Base-by-base conservation (phyloP, 345 rosid species). In the Populus ilicifolia region DNA sequence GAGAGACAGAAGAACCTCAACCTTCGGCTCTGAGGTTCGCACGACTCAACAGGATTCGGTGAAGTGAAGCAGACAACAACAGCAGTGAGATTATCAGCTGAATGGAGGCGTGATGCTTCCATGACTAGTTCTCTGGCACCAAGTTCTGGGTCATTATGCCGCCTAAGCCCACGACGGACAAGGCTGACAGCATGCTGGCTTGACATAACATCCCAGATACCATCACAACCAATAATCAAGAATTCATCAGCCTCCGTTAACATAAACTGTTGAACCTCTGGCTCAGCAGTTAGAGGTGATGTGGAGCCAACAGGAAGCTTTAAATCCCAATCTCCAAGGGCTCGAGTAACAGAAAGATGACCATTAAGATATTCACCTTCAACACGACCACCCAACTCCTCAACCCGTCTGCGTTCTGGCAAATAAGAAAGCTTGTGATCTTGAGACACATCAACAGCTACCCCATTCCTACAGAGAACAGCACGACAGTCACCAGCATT, bases 401-500 rank as follows among this genome's bases (percentile, higher is more conserved):
- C 95, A 25, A 91, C 94, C 18, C 98, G 88, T 71, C 38, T 83
- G 69, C 88, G 87, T 72, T 94, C 98, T 5, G 97, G 93, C 38
- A 21, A 36, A 77, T 79, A 88, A 62, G 89, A 84, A 72, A 90
- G 95, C 76, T 79, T 87, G 83, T 94, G 98, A 80, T 91, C 98
- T 77, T 88, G 93, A 46, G 98, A 91, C 93, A 93, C 87, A 30
- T 90, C 90, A 68, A 91, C 72, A 0, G 97, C 98, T 61, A 59
- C 72, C 33, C 98, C 97, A 70, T 87, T 91, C 77, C 89, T 85
- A 66, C 97, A 92, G 10, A 93, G 84, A 71, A 92, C 98, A 9
- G 98, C 97, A 41, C 97, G 83, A 72, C 98, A 92, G 78, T 92
- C 98, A 5, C 97, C 98, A 0, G 87, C 97, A 70, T 93, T 94